Conservation (phyloP, 2,329 filamentous ascomycete genomes). For the Fusarium sp. region DNA sequence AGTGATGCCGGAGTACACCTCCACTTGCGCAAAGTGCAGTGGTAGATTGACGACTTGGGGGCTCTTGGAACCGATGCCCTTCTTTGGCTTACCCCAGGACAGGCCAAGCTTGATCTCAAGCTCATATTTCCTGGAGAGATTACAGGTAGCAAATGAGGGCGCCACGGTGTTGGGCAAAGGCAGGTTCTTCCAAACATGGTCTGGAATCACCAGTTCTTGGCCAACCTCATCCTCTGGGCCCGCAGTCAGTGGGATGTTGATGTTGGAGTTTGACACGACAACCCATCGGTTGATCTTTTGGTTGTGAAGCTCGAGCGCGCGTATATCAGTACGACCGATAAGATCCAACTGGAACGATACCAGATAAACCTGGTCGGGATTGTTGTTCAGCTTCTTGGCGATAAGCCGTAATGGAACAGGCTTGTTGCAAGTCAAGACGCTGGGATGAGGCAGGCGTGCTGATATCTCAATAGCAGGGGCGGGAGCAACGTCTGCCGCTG, state of each 20-base stretch:
- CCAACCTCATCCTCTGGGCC: constrained; percentile 64
- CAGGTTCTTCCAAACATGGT: constrained; percentile 74
- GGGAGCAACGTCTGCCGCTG: constrained; percentile 45
- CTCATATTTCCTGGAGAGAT: constrained; percentile 82
- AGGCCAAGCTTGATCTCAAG: constrained; percentile 84
- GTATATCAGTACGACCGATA: constrained; percentile 79
- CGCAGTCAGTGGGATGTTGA: constrained; percentile 74
- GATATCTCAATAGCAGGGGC: constrained; percentile 77
- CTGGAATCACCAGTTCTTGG: constrained; percentile 74
- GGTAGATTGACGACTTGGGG: constrained; percentile 83
- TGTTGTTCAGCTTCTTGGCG: constrained; percentile 76
- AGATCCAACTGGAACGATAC: constrained; percentile 84
- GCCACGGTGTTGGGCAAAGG: constrained; percentile 85
- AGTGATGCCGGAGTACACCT: constrained; percentile 87
- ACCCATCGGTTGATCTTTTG: constrained; percentile 80
- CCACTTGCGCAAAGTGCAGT: constrained; percentile 75
- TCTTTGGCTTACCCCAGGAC: constrained; percentile 70
- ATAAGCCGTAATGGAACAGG: constrained; percentile 83
- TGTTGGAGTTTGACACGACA: constrained; percentile 74
- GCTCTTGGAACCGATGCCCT: constrained; percentile 39
- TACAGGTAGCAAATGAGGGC: constrained; percentile 89
- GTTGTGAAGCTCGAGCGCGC: constrained; percentile 77
- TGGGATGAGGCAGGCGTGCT: constrained; percentile 84
- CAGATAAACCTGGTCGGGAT: constrained; percentile 75
- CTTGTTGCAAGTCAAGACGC: constrained; percentile 89